These are phyloP conservation scores for Dalechampia spathulata DNA, from an alignment of 441 rosid species.

Conservation along the genomic window DNA sequence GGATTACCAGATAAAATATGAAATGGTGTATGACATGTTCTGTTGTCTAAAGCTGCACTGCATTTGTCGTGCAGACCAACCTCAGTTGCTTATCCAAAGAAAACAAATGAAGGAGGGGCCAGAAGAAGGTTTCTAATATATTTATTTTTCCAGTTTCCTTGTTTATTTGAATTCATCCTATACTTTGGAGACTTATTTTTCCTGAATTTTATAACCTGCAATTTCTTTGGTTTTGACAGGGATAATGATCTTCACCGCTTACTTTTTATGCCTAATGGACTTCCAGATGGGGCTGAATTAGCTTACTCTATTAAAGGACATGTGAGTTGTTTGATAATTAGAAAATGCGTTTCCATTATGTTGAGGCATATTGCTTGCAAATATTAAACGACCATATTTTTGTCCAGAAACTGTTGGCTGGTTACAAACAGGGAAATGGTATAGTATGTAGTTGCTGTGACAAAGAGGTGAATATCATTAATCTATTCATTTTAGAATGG, in stretches of 20 bases:
- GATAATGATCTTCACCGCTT: conserved; percentile 89
- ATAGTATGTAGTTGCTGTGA: conserved; percentile 76
- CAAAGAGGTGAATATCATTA: conserved; percentile 47
- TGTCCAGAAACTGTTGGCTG: conserved; percentile 56
- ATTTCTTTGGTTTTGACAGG: conserved; percentile 29
- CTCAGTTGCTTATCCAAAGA: conserved; percentile 45
- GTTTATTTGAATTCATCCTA: conserved; percentile 6
- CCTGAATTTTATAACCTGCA: conserved; percentile 3
- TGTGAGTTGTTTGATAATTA: conserved; percentile 33
- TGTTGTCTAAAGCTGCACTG: conserved; percentile 14
- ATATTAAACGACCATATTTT: conserved; percentile 9
- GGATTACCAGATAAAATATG: not conserved
- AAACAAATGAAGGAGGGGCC: conserved; percentile 49
- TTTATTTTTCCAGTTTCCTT: conserved; percentile 4
- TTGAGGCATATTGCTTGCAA: not conserved
- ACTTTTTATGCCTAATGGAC: conserved; percentile 85
- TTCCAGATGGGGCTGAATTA: conserved; percentile 86
- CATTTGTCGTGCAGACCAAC: conserved; percentile 37
- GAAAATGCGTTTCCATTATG: not conserved
- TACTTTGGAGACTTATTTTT: not conserved
- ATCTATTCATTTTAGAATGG: not conserved
- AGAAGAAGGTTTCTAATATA: conserved; percentile 52
- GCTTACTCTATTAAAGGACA: conserved; percentile 83
- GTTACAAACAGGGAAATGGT: conserved; percentile 86
- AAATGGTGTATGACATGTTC: not conserved